Conservation (phyloP, 1,139 yeast species). For the Yamadazyma diddensiae region DNA sequence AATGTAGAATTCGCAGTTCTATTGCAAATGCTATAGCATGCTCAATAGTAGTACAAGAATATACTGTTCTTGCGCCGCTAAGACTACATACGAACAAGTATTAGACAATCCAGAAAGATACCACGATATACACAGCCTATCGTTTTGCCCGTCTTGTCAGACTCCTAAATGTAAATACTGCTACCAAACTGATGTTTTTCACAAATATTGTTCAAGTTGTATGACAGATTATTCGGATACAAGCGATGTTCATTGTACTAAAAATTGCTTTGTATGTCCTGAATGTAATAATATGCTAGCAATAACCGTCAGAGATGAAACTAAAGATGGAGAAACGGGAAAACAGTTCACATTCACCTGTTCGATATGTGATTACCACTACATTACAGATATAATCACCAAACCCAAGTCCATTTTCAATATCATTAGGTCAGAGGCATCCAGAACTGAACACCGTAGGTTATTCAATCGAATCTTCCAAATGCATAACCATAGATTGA, state of each 20-base stretch:
- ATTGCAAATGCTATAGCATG: too few relatives aligned
- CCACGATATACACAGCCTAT: conserved; percentile 19
- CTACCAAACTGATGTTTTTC: conserved; percentile 21
- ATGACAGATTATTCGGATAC: conserved; percentile 30
- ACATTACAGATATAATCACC: conserved; percentile 26
- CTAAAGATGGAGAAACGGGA: conserved; percentile 20
- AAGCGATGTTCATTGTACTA: conserved; percentile 25
- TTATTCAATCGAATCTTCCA: conserved; percentile 3
- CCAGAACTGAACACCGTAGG: neutral
- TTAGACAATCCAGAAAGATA: conserved; percentile 1
- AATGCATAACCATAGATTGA: conserved; percentile 6
- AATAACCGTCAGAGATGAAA: conserved; percentile 22
- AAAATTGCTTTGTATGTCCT: conserved; percentile 43
- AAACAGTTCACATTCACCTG: conserved; percentile 36
- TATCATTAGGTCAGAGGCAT: conserved; percentile 22
- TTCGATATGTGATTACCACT: conserved; percentile 27
- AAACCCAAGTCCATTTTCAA: conserved; percentile 35
- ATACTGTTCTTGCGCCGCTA: too few relatives aligned
- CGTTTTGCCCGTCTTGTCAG: conserved; percentile 41
- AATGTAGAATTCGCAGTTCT: too few relatives aligned
- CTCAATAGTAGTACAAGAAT: too few relatives aligned
- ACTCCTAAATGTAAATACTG: conserved; percentile 26
- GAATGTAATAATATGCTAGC: conserved; percentile 26
- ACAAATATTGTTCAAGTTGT: conserved; percentile 39
- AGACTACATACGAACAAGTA: too few relatives aligned